Evolutionary conservation across 2,329 filamentous ascomycete species (phyloP).

Genomic region (Cyphellophora attinorum): DNA sequence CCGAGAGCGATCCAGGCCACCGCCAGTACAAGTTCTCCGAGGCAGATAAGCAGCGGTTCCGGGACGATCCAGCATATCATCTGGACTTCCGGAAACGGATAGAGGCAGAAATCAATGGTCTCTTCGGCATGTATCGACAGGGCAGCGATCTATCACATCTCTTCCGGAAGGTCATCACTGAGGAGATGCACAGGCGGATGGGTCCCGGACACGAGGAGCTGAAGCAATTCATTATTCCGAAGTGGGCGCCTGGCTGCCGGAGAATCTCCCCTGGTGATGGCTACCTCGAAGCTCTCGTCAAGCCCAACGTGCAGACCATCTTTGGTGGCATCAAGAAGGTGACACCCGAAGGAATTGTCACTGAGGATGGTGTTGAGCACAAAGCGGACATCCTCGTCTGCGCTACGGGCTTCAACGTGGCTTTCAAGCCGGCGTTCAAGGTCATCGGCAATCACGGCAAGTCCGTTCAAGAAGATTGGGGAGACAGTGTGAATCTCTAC

Average conservation of each 20-base stretch:
- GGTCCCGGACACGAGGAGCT: constrained; percentile 11
- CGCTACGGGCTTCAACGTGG: too few species aligned
- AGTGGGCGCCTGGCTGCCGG: constrained; percentile 13
- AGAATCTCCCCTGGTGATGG: constrained; percentile 17
- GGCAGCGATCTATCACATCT: constrained; percentile 3
- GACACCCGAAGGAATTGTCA: constrained; percentile 19
- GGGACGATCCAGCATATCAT: too few species aligned
- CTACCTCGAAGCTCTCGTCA: constrained; percentile 19
- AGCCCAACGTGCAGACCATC: constrained; percentile 18
- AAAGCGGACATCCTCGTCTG: constrained; percentile 25
- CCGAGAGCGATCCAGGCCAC: too few species aligned
- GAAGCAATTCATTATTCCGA: constrained; percentile 15
- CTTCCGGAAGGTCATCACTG: constrained; percentile 3
- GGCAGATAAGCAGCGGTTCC: too few species aligned
- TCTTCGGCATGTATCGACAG: constrained; percentile 5
- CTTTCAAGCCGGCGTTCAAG: constrained; percentile 25
- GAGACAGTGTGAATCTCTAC: too few species aligned
- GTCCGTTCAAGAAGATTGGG: too few species aligned
- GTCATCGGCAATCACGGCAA: too few species aligned
- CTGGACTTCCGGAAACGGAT: too few species aligned
- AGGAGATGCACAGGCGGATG: constrained; percentile 16
- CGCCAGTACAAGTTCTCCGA: too few species aligned
- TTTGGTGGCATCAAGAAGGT: constrained; percentile 11
- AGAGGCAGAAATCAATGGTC: too few species aligned
- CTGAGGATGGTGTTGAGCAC: constrained; percentile 23